A percentile compares a stretch with the other conserved stretches of the same genome.
These are phyloP conservation scores for Pichia pseudocactophila DNA, from an alignment of 805 yeast genomes.

Conservation along the genomic window DNA sequence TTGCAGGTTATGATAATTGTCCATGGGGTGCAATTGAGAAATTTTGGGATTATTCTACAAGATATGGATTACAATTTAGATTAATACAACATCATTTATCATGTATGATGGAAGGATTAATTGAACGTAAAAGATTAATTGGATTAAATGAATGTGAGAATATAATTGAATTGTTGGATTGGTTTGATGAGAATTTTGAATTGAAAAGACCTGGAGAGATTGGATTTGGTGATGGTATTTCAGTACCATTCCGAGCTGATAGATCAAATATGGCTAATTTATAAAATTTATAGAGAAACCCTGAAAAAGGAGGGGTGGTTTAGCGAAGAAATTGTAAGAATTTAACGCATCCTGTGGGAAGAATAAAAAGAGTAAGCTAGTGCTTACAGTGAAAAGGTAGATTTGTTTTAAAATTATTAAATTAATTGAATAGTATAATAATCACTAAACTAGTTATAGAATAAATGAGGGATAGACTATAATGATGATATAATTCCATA, in stretches of 20 bases:
- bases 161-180: constrained; percentile 63
- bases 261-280: constrained; percentile 8
- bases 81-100: constrained; percentile 80
- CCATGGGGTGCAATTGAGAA: constrained; percentile 90
- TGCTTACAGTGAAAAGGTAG: too few species aligned
- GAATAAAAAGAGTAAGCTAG: too few species aligned
- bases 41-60: constrained; percentile 69
- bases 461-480: not conserved
- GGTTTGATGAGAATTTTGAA: constrained; percentile 66
- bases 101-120: constrained; percentile 65
- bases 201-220: constrained; percentile 58
- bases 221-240: constrained; percentile 50
- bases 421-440: too few species aligned
- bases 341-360: too few species aligned
- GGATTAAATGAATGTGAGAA: constrained; percentile 55
- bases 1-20: constrained; percentile 60
- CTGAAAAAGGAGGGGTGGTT: too few species aligned
- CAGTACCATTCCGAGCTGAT: constrained; percentile 17
- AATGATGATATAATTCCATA: constrained; percentile 25
- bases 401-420: too few species aligned
- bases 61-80: constrained; percentile 79
- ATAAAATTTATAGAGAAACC: not conserved
- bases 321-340: too few species aligned
- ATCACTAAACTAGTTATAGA: too few species aligned
- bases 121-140: constrained; percentile 40